Percentiles rank a stretch among this genome's conserved stretches.
phyloP scores from a whole-genome alignment of 2,329 filamentous ascomycete species.

The Orbilia javanica region DNA sequence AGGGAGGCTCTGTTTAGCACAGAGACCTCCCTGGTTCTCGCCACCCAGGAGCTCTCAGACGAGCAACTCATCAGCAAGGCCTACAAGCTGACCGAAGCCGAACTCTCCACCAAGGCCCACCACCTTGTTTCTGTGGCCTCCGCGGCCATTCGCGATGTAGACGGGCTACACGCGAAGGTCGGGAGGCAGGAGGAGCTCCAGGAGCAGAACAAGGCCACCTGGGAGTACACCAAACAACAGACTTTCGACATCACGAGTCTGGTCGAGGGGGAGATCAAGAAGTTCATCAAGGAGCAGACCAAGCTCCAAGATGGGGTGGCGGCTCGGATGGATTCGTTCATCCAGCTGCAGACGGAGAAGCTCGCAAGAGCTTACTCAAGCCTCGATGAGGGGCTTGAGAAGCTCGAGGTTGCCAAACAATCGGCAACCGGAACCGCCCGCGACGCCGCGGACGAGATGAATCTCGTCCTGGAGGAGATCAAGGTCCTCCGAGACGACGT shows the following conservation, averaged over 20 bases:
- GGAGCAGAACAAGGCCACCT: conserved; percentile 79
- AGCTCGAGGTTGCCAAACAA: conserved; percentile 76
- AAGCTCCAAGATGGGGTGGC: conserved; percentile 77
- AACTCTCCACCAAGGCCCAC: conserved; percentile 79
- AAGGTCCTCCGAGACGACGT: conserved; percentile 89
- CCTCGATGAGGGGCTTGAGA: conserved; percentile 77
- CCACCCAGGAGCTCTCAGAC: conserved; percentile 80
- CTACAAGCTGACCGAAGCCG: conserved; percentile 84
- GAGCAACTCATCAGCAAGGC: conserved; percentile 84
- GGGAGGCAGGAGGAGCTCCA: conserved; percentile 87
- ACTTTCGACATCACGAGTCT: conserved; percentile 81
- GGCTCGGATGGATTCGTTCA: conserved; percentile 79
- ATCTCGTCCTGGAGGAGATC: conserved; percentile 90
- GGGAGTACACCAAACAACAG: conserved; percentile 80
- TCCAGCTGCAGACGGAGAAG: conserved; percentile 79
- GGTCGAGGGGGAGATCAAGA: conserved; percentile 80
- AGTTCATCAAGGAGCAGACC: conserved; percentile 77
- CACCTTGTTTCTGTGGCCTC: conserved; percentile 82
- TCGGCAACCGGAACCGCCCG: conserved; percentile 69
- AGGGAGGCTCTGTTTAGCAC: conserved; percentile 71
- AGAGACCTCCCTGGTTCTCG: conserved; percentile 83
- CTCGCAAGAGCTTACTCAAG: conserved; percentile 68
- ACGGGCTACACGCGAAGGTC: conserved; percentile 86
- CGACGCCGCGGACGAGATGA: conserved; percentile 76
- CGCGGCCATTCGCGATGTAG: conserved; percentile 82